A percentile compares a stretch with the other conserved stretches of the same genome.
Evolutionary conservation across 139 green algal species (phyloP).

Genomic region (Nannochloris sp.): DNA sequence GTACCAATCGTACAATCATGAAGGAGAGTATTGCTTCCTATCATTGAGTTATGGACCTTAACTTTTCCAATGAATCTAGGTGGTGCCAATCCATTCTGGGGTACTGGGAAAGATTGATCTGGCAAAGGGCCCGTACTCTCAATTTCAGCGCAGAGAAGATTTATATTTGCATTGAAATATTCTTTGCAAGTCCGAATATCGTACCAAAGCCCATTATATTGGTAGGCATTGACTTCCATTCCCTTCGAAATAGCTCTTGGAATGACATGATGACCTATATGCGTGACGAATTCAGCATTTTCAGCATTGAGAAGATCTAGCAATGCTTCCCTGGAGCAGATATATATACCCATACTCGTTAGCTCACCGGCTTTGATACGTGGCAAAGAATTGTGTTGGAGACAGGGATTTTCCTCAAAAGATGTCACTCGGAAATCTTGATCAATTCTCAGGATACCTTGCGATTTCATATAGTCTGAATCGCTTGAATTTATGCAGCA

Average conservation of each 20-base stretch:
- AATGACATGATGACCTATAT: slow-evolving; percentile 80
- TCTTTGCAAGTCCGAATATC: slow-evolving; percentile 45
- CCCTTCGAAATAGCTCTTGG: slow-evolving; percentile 53
- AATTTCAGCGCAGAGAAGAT: slow-evolving; percentile 26
- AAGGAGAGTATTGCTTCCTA: slow-evolving; percentile 71
- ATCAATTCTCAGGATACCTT: slow-evolving; percentile 50
- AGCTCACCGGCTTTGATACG: slow-evolving; percentile 86
- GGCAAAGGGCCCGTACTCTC: slow-evolving; percentile 49
- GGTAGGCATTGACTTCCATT: slow-evolving; percentile 58
- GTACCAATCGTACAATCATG: slow-evolving; percentile 74
- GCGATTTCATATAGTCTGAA: slow-evolving; percentile 5
- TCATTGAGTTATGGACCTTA: slow-evolving; percentile 52
- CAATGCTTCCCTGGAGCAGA: slow-evolving; percentile 47
- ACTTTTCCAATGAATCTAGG: slow-evolving; percentile 84
- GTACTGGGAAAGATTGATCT: slow-evolving; percentile 86
- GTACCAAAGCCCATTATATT: slow-evolving; percentile 90
- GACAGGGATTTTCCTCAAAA: slow-evolving; percentile 42
- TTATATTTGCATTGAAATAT: slow-evolving; percentile 74
- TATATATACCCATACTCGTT: slow-evolving; percentile 79
- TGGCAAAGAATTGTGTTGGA: slow-evolving; percentile 30
- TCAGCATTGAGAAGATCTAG: slow-evolving; percentile 32
- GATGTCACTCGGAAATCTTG: slow-evolving; percentile 58
- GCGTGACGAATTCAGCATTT: slow-evolving; percentile 28
- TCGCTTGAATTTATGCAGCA: slow-evolving; percentile 22
- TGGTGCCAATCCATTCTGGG: slow-evolving; percentile 69